A percentile compares a stretch with the other conserved stretches of the same genome.
Evolutionary conservation across 192 early-diverging fungal genomes (phyloP).

Genomic region (Glomus cerebriforme): DNA sequence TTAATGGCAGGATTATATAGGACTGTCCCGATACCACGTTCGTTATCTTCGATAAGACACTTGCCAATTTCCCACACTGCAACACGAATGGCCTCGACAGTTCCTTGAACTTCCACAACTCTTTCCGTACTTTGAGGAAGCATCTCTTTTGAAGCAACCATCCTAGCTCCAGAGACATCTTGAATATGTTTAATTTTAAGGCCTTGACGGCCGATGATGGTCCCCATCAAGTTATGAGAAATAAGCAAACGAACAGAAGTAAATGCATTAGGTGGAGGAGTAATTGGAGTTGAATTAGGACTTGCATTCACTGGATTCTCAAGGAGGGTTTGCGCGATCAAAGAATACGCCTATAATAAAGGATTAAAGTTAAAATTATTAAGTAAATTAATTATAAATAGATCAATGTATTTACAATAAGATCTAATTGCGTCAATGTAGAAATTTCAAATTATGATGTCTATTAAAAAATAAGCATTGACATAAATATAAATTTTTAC

Average conservation of each 20-base stretch:
- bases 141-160: constrained; percentile 89
- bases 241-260: constrained; percentile 86
- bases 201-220: constrained; percentile 92
- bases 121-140: constrained; percentile 94
- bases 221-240: constrained; percentile 87
- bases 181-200: constrained; percentile 96
- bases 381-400: constrained; percentile 30
- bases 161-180: constrained; percentile 81
- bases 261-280: constrained; percentile 46
- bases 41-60: constrained; percentile 83
- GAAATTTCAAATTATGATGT: neutral
- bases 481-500: constrained; percentile 53
- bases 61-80: constrained; percentile 86
- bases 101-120: constrained; percentile 84
- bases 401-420: constrained; percentile 25
- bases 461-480: neutral
- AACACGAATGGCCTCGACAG: constrained; percentile 78
- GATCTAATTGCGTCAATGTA: constrained; percentile 46
- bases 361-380: neutral
- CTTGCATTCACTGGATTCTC: constrained; percentile 71
- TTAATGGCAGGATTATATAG: constrained; percentile 77
- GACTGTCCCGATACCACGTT: constrained; percentile 79
- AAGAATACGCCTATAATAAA: constrained; percentile 71
- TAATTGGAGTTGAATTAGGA: constrained; percentile 54
- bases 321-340: constrained; percentile 76